A percentile compares a stretch with the other conserved stretches of the same genome.
These are phyloP conservation scores for Neopestalotiopsis sp. DNA, from an alignment of 2,329 filamentous ascomycete species.

Conservation along the genomic window DNA sequence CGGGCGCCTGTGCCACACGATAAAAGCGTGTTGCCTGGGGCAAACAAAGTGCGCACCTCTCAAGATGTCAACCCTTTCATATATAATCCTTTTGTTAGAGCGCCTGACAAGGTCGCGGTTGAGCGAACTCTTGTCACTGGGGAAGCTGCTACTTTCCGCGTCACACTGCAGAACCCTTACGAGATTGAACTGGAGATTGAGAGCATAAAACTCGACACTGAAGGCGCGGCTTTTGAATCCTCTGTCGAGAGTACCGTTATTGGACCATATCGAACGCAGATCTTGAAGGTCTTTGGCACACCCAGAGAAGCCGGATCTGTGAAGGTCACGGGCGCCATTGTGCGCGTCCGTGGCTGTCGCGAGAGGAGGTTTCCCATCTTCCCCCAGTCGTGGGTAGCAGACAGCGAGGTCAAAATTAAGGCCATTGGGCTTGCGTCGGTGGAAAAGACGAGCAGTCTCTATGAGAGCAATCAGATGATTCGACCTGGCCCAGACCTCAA, in stretches of 20 bases:
- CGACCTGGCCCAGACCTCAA: conserved; percentile 50
- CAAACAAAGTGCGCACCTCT: conserved; percentile 55
- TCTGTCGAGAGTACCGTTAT: conserved; percentile 69
- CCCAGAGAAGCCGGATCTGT: conserved; percentile 72
- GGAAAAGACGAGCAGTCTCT: conserved; percentile 39
- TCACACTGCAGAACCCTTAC: conserved; percentile 92
- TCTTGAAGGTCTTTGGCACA: conserved; percentile 72
- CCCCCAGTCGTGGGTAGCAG: conserved; percentile 74
- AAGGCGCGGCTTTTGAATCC: conserved; percentile 75
- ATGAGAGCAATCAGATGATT: conserved; percentile 40
- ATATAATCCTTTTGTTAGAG: conserved; percentile 89
- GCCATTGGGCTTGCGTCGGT: conserved; percentile 69
- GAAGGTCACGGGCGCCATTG: conserved; percentile 76
- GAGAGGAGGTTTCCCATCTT: conserved; percentile 88
- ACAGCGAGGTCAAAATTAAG: conserved; percentile 76
- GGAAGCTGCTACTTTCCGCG: conserved; percentile 77
- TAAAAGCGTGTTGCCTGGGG: conserved; percentile 58
- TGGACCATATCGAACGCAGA: conserved; percentile 83
- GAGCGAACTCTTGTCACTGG: conserved; percentile 78
- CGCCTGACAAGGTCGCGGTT: conserved; percentile 61
- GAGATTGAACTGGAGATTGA: conserved; percentile 93
- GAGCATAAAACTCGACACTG: conserved; percentile 74
- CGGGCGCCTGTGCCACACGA: conserved; percentile 71
- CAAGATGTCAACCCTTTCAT: conserved; percentile 84
- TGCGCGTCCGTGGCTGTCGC: conserved; percentile 82